Conservation (phyloP, 2,329 filamentous ascomycete species). For the Aciculosporium take region DNA sequence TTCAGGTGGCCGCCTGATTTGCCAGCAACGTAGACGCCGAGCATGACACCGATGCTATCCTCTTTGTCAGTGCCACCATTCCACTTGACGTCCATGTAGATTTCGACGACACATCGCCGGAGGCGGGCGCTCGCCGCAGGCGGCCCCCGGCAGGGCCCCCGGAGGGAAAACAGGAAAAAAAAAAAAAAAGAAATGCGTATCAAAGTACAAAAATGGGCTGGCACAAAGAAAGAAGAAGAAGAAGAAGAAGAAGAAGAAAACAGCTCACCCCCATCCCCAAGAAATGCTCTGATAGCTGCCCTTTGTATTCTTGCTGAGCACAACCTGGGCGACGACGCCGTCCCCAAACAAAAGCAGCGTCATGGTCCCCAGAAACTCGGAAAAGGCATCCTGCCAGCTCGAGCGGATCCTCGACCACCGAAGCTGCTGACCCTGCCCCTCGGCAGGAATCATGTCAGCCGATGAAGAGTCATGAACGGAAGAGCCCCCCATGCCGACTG, state of each 20-base stretch:
- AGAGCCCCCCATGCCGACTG: conserved; percentile 17
- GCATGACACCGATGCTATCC: conserved; percentile 48
- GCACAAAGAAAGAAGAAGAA: no score
- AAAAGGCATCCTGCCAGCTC: conserved; percentile 42
- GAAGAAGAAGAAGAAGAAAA: neutral
- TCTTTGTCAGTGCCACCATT: neutral
- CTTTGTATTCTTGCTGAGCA: conserved; percentile 36
- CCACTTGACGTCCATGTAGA: no score
- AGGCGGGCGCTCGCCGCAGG: no score
- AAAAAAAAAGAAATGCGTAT: neutral
- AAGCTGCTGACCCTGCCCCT: conserved; percentile 16
- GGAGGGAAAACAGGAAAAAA: no score
- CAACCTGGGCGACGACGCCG: conserved; percentile 56
- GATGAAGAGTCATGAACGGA: conserved; percentile 11
- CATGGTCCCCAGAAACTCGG: conserved; percentile 56
- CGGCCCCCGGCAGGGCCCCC: no score
- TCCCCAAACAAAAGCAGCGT: conserved; percentile 56
- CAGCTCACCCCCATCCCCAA: conserved; percentile 34
- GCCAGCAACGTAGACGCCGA: conserved; percentile 51
- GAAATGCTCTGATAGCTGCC: conserved; percentile 36
- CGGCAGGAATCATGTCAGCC: conserved; percentile 8
- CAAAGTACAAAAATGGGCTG: no score
- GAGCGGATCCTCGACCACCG: conserved; percentile 40
- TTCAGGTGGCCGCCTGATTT: conserved; percentile 56
- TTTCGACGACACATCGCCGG: no score